phyloP scores from a whole-genome alignment of 495 filamentous ascomycete genomes.

The Hypoxylon fragiforme region DNA sequence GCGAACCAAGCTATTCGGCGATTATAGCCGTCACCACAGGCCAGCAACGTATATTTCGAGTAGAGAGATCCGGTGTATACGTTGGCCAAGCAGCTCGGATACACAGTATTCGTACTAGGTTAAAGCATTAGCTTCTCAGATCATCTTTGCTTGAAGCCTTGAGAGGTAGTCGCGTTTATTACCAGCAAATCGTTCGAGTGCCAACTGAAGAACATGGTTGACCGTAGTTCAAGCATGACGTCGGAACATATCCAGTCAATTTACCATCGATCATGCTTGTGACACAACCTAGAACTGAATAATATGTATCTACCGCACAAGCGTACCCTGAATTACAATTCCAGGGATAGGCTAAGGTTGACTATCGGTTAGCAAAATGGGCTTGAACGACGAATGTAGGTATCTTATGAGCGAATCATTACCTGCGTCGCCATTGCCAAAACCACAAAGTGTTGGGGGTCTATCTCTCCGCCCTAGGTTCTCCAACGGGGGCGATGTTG shows the following conservation, averaged over 20 bases:
- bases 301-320: too few relatives aligned
- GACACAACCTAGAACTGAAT: too few relatives aligned
- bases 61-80: background rate
- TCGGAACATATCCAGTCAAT: too few relatives aligned
- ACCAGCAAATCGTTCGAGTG: background rate
- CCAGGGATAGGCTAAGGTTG: background rate
- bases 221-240: too few relatives aligned
- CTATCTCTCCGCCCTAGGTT: too few relatives aligned
- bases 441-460: too few relatives aligned
- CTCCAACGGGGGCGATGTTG: too few relatives aligned
- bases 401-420: background rate
- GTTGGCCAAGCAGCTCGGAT: background rate
- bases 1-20: background rate
- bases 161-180: background rate
- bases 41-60: background rate
- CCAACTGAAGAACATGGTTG: too few relatives aligned
- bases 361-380: background rate
- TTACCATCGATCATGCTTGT: too few relatives aligned
- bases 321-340: background rate
- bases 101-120: background rate
- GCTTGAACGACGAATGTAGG: too few relatives aligned
- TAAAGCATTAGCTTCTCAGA: background rate
- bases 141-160: too few relatives aligned
- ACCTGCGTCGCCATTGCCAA: conserved; percentile 5
- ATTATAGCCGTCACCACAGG: background rate